Conservation (phyloP, 1,284 basidiomycete species). For the Ceratobasidium sp. region DNA sequence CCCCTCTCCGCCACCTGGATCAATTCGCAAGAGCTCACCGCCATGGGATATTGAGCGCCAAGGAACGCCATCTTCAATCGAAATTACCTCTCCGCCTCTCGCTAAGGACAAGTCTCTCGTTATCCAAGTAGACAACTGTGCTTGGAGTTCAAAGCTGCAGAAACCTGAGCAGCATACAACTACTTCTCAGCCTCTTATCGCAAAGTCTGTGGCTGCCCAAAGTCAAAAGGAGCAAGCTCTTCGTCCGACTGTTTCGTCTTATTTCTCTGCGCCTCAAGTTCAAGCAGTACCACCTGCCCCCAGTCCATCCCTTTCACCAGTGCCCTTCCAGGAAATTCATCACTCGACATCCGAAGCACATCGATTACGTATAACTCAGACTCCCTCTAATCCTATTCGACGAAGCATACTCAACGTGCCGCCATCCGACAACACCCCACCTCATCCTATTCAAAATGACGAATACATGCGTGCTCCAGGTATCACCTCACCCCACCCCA, state of each 20-base stretch:
- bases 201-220: too few relatives aligned
- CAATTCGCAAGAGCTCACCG: constrained; percentile 13
- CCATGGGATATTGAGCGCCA: constrained; percentile 15
- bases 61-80: not conserved
- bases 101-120: not conserved
- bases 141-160: constrained; percentile 16
- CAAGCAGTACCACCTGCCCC: not conserved
- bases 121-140: not conserved
- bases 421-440: too few relatives aligned
- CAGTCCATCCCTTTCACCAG: not conserved
- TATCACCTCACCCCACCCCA: too few relatives aligned
- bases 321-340: not conserved
- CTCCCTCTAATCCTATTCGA: too few relatives aligned
- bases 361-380: too few relatives aligned
- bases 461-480: too few relatives aligned
- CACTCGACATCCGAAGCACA: too few relatives aligned
- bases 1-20: not conserved
- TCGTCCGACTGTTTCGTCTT: constrained; percentile 11
- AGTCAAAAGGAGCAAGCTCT: not conserved
- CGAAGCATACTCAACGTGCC: too few relatives aligned
- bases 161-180: not conserved
- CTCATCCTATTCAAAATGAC: too few relatives aligned
- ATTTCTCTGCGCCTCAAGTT: not conserved
- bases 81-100: not conserved
- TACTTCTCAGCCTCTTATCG: not conserved